A percentile compares a stretch with the other conserved stretches of the same genome.
phyloP scores from a whole-genome alignment of 2,329 filamentous ascomycete species.

The Colletotrichum lini region DNA sequence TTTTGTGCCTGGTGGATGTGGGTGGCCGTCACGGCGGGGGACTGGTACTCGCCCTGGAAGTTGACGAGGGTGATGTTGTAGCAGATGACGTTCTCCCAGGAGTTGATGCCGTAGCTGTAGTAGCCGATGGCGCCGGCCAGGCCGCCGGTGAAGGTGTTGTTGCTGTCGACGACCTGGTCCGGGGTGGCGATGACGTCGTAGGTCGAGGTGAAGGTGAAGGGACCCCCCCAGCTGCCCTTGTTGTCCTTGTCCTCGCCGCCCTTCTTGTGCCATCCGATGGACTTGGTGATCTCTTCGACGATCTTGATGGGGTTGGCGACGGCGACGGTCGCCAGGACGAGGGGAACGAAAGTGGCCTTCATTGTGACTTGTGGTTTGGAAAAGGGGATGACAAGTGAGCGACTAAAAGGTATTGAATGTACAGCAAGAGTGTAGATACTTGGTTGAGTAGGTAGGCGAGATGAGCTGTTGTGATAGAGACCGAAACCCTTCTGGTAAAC shows the following conservation, averaged over 20 bases:
- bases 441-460: not conserved
- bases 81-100: conserved; percentile 58
- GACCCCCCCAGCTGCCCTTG: conserved; percentile 38
- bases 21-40: conserved; percentile 65
- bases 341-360: conserved; percentile 27
- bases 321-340: conserved; percentile 24
- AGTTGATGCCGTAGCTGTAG: conserved; percentile 69
- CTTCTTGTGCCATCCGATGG: conserved; percentile 41
- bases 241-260: conserved; percentile 28
- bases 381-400: not conserved
- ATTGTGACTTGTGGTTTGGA: not conserved
- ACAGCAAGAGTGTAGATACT: not conserved
- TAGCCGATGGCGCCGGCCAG: conserved; percentile 60
- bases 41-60: conserved; percentile 65
- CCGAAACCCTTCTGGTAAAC: rapidly evolving
- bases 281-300: conserved; percentile 17
- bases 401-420: not conserved
- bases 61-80: conserved; percentile 66
- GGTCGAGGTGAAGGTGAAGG: conserved; percentile 62
- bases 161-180: conserved; percentile 63
- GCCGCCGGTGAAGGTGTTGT: conserved; percentile 55
- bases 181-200: conserved; percentile 64
- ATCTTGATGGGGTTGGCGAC: conserved; percentile 26
- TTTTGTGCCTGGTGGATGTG: conserved; percentile 67
- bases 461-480: not conserved